These are phyloP conservation scores for Calocera viscosa DNA, from an alignment of 768 basidiomycete genomes.

Conservation along the genomic window DNA sequence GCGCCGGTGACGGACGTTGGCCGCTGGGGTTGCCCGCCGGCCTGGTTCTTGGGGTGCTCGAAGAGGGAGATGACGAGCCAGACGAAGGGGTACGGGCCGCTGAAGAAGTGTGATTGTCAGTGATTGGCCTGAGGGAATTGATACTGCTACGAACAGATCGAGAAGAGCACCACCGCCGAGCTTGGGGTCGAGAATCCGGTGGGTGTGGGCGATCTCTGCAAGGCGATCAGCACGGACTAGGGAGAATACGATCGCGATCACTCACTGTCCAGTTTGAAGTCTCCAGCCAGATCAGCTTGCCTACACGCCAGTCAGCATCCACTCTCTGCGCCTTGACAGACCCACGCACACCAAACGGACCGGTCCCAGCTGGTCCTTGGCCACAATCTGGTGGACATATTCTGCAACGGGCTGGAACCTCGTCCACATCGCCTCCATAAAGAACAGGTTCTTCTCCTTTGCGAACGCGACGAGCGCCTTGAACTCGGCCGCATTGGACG, in stretches of 20 bases:
- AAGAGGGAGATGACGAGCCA: conserved; percentile 72
- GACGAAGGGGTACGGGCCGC: conserved; percentile 70
- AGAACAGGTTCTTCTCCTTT: conserved; percentile 65
- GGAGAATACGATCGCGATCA: conserved; percentile 10
- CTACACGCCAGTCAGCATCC: conserved; percentile 12
- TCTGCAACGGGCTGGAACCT: conserved; percentile 58
- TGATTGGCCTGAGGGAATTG: neutral
- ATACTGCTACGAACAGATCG: conserved; percentile 48
- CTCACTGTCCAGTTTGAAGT: conserved; percentile 56
- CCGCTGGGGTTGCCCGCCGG: too few species aligned
- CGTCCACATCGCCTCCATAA: conserved; percentile 91
- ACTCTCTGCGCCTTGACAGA: neutral
- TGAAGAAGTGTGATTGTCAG: conserved; percentile 22
- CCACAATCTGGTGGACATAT: conserved; percentile 52
- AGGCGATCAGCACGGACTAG: neutral
- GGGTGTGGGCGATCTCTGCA: conserved; percentile 50
- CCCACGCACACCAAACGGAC: conserved; percentile 39
- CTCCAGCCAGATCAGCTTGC: conserved; percentile 62
- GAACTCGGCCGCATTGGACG: conserved; percentile 61
- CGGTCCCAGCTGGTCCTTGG: conserved; percentile 50
- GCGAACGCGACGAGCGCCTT: conserved; percentile 61
- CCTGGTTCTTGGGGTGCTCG: conserved; percentile 64
- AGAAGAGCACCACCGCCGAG: conserved; percentile 76
- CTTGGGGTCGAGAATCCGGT: conserved; percentile 64
- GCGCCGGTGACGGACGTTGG: conserved; percentile 52